Percentiles rank a stretch among this genome's conserved stretches.
These are phyloP conservation scores for Fusarium fracticaudum DNA, from an alignment of 2,329 filamentous ascomycete genomes.

Conservation along the genomic window DNA sequence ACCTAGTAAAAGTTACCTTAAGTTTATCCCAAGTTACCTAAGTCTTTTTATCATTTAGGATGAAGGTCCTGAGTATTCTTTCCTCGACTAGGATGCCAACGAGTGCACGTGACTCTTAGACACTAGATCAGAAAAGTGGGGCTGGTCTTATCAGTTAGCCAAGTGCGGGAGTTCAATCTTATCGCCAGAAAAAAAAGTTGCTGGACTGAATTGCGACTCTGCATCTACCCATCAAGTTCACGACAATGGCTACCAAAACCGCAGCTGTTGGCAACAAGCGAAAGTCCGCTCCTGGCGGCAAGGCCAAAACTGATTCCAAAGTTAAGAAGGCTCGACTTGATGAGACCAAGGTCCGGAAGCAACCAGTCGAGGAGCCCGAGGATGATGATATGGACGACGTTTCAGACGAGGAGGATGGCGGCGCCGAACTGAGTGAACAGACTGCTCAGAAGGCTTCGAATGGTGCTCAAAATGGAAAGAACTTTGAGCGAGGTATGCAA, in stretches of 20 bases:
- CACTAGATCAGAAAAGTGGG: constrained; percentile 1
- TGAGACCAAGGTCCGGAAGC: constrained; percentile 45
- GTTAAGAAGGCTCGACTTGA: constrained; percentile 63
- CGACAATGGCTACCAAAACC: constrained; percentile 60
- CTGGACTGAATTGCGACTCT: constrained; percentile 30
- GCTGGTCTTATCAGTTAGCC: constrained; percentile 22
- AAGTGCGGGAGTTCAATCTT: constrained; percentile 25
- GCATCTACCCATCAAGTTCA: constrained; percentile 25
- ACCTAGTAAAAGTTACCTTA: no score
- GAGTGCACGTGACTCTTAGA: constrained; percentile 15
- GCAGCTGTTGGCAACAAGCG: constrained; percentile 63
- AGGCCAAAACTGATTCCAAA: constrained; percentile 54
- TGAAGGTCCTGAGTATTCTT: no score
- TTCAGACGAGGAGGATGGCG: constrained; percentile 66
- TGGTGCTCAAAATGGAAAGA: constrained; percentile 48
- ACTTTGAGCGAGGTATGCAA: constrained; percentile 55
- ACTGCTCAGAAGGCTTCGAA: constrained; percentile 51
- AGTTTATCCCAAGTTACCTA: no score
- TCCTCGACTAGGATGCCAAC: background rate
- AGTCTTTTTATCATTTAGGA: no score
- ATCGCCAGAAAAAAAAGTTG: constrained; percentile 44
- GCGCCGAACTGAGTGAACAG: constrained; percentile 56
- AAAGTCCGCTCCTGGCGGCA: constrained; percentile 60
- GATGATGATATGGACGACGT: constrained; percentile 56
- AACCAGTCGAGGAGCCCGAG: constrained; percentile 53